Conservation (phyloP, 2,329 filamentous ascomycete genomes). For the Neonectria neomacrospora region DNA sequence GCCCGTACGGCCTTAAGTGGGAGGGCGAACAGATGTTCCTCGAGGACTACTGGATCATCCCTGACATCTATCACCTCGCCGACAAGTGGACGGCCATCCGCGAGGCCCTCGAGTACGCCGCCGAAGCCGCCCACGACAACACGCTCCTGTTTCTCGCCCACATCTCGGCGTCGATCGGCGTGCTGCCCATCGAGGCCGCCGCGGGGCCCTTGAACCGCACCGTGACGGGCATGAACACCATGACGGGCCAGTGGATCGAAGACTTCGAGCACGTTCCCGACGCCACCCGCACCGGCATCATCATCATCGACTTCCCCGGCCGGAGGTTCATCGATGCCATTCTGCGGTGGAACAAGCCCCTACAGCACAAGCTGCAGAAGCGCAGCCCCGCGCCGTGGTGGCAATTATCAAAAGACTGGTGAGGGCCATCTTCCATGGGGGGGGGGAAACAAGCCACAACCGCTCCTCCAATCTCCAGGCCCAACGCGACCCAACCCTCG, state of each 20-base stretch:
- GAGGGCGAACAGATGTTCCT: constrained; percentile 56
- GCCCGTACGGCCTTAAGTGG: constrained; percentile 58
- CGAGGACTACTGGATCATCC: constrained; percentile 60
- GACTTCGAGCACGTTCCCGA: constrained; percentile 42
- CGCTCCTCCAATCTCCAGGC: constrained; percentile 3
- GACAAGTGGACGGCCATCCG: constrained; percentile 60
- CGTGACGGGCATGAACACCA: constrained; percentile 61
- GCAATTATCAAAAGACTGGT: constrained; percentile 9
- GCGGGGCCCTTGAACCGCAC: constrained; percentile 57
- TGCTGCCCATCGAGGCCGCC: constrained; percentile 61
- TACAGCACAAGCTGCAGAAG: constrained; percentile 27
- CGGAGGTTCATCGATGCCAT: constrained; percentile 55
- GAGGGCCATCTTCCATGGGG: background rate
- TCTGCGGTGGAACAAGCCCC: constrained; percentile 53
- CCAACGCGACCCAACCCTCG: background rate
- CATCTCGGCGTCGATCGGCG: constrained; percentile 59
- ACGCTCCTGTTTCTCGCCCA: constrained; percentile 57
- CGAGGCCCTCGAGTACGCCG: constrained; percentile 53
- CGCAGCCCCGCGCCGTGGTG: constrained; percentile 7
- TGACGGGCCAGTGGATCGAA: constrained; percentile 58
- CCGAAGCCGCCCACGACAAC: constrained; percentile 49
- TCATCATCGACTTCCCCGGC: constrained; percentile 63
- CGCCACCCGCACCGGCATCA: constrained; percentile 54
- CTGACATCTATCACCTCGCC: constrained; percentile 55
- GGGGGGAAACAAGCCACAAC: background rate